Base-by-base conservation (phyloP, 78 protist species). In the Speleostelium caveatum region DNA sequence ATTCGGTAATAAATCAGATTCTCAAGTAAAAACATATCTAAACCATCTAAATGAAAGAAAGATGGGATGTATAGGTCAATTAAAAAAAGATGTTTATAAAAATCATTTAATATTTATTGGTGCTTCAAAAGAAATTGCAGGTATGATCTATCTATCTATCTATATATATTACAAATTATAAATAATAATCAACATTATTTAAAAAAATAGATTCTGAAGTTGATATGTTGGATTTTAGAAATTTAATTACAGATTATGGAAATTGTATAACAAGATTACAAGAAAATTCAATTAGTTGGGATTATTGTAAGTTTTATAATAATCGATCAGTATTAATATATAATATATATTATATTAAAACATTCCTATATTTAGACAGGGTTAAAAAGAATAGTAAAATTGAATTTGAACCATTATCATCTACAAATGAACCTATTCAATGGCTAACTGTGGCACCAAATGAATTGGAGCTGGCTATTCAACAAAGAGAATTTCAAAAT, bases 221-320 rank as follows among this genome's bases (percentile, higher is more conserved):
- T 16, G 90, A 83, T 83, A 83, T 83, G 90, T 69, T 83, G 17
- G 90, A 83, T 69, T 83, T 83, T 83, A 67, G 90, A 59, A 83
- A 83, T 59, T 59, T 83, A 42, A 33, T 83, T 6, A 69, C 78
- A 41, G 90, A 83, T 21, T 83, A 83, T 83, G 90, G 90, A 24
- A 67, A 83, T 56, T 30, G 21, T 42, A 83, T 83, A 32, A 49
- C 67, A 41, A 39, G 79, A 58, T 56, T 83, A 28, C 90, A 83
- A 69, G 69, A 83, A 59, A 16, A 56, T 45, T 83, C 90, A 26
- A 83, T 83, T 22, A 83, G 49, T 59, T 83, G 90, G 90, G 90
- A 83, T 69, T 65, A 69, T 59, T n/a, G n/a, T n/a, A n/a, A n/a
- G n/a, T n/a, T n/a, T n/a, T 83, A 66, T 75, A 62, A 83, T 28